Percentiles rank a stretch among this genome's conserved stretches.
Evolutionary conservation across 1,284 basidiomycete genomes (phyloP).

Genomic region (Tylopilus sp.): DNA sequence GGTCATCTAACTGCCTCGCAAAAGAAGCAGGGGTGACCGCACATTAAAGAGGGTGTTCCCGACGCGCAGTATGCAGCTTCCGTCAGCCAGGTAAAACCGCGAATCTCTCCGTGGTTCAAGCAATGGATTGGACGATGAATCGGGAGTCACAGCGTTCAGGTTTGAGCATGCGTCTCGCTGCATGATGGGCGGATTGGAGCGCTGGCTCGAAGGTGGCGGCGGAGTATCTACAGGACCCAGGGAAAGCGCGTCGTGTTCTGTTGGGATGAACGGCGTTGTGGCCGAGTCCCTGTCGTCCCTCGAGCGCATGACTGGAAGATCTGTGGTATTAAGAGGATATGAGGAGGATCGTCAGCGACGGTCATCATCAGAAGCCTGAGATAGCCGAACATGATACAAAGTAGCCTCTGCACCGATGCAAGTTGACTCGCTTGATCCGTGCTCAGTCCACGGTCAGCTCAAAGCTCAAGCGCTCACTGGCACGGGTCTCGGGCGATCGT

Average conservation of each 20-base stretch:
- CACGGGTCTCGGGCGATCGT: not conserved
- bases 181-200: conserved; percentile 4
- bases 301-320: conserved; percentile 14
- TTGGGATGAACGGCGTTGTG: conserved; percentile 26
- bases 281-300: conserved; percentile 2
- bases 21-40: conserved; percentile 17
- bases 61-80: conserved; percentile 56
- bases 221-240: not conserved
- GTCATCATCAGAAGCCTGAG: not conserved
- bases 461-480: too few relatives aligned
- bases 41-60: conserved; percentile 65
- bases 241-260: conserved; percentile 16
- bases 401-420: not conserved
- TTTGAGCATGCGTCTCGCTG: conserved; percentile 12
- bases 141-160: not conserved
- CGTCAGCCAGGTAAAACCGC: conserved; percentile 51
- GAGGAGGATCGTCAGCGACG: not conserved
- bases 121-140: not conserved
- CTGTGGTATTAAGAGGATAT: not conserved
- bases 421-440: too few relatives aligned
- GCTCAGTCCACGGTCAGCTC: too few relatives aligned
- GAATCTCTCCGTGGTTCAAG: conserved; percentile 33
- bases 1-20: not conserved
- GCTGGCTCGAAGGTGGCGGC: not conserved
- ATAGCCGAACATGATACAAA: too few relatives aligned